Base-by-base conservation (phyloP, 1,139 yeast species). In the Geotrichum klebahnii region DNA sequence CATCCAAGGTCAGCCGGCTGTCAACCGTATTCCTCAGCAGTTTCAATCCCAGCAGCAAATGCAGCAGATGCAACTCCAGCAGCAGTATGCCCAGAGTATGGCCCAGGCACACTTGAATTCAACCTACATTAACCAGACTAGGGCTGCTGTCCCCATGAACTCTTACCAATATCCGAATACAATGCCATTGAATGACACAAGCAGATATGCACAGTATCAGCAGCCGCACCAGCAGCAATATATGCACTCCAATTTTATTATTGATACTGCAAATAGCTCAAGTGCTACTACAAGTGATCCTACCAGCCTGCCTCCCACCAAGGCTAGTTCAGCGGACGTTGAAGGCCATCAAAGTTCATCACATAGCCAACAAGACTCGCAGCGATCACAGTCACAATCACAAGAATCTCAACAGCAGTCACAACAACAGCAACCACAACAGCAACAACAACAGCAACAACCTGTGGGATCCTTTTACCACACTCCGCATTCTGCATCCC, bases 351-450 rank as follows among this genome's bases (percentile, higher is more conserved):
- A n/a, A n/a, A n/a, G n/a, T n/a, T n/a, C n/a, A n/a, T n/a, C n/a
- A n/a, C n/a, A n/a, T n/a, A n/a, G n/a, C n/a, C n/a, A n/a, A n/a
- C n/a, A n/a, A n/a, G n/a, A n/a, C n/a, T n/a, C n/a, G n/a, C n/a
- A n/a, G n/a, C n/a, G n/a, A n/a, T 34, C 35, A 5, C 35, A 32
- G 35, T 10, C 35, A 14, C 35, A 35, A 29, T 17, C 16, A 16
- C 45, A 29, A 29, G 23, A 6, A n/a, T 37, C 3, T 26, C 46
- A 32, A 33, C 33, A 43, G 35, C 46, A 43, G 46, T 19, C 20
- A 5, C 37, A 29, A 16, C 36, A 8, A n/a, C 36, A 43, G 6
- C 45, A 31, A 17, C 45, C 29, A 6, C 39, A 33, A 26, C 46
- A 42, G 8, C 37, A 42, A 9, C 46, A 42, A 17, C 46, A 42